A percentile compares a stretch with the other conserved stretches of the same genome.
These are phyloP conservation scores for Backusella sp. DNA, from an alignment of 192 early-diverging fungal species.

Conservation along the genomic window DNA sequence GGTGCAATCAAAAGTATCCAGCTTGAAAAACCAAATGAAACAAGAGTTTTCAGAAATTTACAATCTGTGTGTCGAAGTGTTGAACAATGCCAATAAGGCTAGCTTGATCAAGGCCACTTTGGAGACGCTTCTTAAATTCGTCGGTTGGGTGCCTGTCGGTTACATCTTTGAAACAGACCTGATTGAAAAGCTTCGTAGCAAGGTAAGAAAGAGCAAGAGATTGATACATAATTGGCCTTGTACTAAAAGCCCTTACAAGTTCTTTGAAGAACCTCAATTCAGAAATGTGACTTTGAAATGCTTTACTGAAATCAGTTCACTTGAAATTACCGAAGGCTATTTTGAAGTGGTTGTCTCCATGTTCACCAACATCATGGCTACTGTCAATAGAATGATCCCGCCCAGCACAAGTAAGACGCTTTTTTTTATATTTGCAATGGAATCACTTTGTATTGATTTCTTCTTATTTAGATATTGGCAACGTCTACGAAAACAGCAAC, in stretches of 20 bases:
- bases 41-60: constrained; percentile 95
- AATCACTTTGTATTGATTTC: background rate
- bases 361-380: constrained; percentile 78
- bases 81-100: constrained; percentile 88
- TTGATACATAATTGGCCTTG: no score
- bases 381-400: constrained; percentile 70
- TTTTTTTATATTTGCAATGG: background rate
- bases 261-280: constrained; percentile 83
- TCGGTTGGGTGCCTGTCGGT: constrained; percentile 98
- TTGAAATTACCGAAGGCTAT: constrained; percentile 79
- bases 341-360: constrained; percentile 84
- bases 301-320: constrained; percentile 93
- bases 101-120: constrained; percentile 90
- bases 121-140: constrained; percentile 91
- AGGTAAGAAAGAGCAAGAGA: constrained; percentile 48
- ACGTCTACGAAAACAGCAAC: constrained; percentile 77
- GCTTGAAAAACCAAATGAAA: constrained; percentile 94
- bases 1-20: constrained; percentile 93
- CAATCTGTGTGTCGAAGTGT: constrained; percentile 90
- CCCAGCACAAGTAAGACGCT: constrained; percentile 54
- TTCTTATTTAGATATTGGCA: constrained; percentile 64
- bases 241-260: constrained; percentile 42
- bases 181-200: constrained; percentile 77
- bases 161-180: constrained; percentile 97
- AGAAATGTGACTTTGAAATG: constrained; percentile 95